Percentiles rank a stretch among this genome's conserved stretches.
These are phyloP conservation scores for Podila verticillata DNA, from an alignment of 192 early-diverging fungal genomes.

Conservation along the genomic window DNA sequence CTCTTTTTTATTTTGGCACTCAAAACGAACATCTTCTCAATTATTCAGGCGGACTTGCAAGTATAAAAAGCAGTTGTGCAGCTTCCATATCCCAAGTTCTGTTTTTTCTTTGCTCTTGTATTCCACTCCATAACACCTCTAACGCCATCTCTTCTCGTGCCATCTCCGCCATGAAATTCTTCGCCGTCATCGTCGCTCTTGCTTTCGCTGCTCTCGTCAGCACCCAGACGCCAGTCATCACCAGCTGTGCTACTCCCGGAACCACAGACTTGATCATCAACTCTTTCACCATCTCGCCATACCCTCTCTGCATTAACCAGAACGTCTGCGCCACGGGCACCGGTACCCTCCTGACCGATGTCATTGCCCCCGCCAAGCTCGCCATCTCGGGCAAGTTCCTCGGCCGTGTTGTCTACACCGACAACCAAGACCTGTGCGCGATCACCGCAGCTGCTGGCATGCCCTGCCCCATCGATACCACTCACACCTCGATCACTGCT, in stretches of 20 bases:
- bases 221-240: neutral
- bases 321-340: constrained; percentile 21
- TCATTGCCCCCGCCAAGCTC: constrained; percentile 7
- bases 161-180: neutral
- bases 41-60: too few relatives aligned
- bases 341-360: constrained; percentile 31
- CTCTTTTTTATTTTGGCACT: too few relatives aligned
- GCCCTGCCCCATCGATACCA: neutral
- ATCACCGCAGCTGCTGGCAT: neutral
- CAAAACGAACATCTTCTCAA: too few relatives aligned
- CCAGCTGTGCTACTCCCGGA: constrained; percentile 36
- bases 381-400: neutral
- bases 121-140: too few relatives aligned
- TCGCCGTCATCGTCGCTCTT: neutral
- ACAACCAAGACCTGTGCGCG: neutral
- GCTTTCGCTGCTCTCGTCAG: neutral
- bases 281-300: constrained; percentile 52
- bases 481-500: neutral
- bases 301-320: constrained; percentile 24
- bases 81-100: too few relatives aligned
- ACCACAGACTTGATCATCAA: constrained; percentile 55
- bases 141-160: too few relatives aligned
- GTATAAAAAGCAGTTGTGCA: too few relatives aligned
- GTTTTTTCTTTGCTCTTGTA: too few relatives aligned
- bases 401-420: constrained; percentile 9